These are phyloP conservation scores for Tetratostichococcus sp. DNA, from an alignment of 139 green algal genomes.

Conservation along the genomic window DNA sequence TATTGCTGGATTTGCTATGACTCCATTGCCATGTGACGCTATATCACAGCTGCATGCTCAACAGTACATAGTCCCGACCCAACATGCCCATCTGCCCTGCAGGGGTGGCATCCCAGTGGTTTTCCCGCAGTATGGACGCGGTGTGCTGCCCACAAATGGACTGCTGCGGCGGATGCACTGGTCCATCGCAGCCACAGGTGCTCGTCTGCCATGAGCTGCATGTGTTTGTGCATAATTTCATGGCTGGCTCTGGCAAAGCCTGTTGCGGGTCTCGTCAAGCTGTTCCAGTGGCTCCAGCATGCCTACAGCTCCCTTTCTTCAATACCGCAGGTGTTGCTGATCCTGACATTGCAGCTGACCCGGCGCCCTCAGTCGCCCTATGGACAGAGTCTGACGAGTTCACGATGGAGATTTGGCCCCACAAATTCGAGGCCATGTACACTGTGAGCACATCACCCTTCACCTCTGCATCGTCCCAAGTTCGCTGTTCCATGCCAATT, in stretches of 20 bases:
- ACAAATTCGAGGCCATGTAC: constrained; percentile 38
- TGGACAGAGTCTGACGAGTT: neutral
- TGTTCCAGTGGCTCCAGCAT: too few species aligned
- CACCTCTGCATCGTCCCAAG: neutral
- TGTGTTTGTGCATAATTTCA: too few species aligned
- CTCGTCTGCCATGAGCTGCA: too few species aligned
- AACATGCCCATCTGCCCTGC: neutral
- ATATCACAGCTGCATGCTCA: too few species aligned
- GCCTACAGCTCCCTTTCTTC: too few species aligned
- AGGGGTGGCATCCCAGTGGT: constrained; percentile 33
- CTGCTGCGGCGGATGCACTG: constrained; percentile 39
- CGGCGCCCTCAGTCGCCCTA: constrained; percentile 10
- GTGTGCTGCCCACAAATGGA: constrained; percentile 29
- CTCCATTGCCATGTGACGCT: too few species aligned
- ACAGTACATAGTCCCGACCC: too few species aligned
- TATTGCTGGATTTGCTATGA: too few species aligned
- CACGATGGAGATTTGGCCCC: constrained; percentile 18
- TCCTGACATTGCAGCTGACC: neutral
- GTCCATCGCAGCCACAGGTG: constrained; percentile 25
- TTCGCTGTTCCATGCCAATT: too few species aligned
- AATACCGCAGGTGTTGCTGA: constrained; percentile 2
- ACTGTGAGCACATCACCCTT: neutral
- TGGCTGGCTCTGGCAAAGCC: too few species aligned
- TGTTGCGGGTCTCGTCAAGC: too few species aligned
- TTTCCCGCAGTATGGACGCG: constrained; percentile 31